phyloP scores from a whole-genome alignment of 192 early-diverging fungal species.

The Dimargaris verticillata region DNA sequence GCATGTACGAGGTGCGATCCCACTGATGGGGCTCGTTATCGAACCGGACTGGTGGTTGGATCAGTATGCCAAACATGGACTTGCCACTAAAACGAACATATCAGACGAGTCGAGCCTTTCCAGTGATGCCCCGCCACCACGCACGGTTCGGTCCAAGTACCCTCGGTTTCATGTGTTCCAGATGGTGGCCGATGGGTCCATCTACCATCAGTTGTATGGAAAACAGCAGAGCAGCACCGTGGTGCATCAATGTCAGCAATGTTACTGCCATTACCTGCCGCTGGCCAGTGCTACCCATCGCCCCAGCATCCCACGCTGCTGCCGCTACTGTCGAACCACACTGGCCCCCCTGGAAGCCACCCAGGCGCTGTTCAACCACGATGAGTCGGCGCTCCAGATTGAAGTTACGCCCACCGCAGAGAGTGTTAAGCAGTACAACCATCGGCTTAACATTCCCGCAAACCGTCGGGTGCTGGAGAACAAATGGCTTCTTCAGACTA shows the following conservation, averaged over 20 bases:
- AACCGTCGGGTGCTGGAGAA: neutral
- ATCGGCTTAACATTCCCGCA: neutral
- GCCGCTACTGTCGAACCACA: neutral
- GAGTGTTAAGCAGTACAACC: neutral
- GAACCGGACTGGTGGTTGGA: neutral
- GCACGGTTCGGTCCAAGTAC: neutral
- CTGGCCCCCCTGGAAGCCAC: neutral
- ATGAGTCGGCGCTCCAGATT: neutral
- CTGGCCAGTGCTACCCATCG: neutral
- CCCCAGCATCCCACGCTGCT: neutral
- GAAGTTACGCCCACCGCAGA: neutral
- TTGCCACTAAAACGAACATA: neutral
- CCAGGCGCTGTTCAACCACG: neutral
- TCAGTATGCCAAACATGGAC: neutral
- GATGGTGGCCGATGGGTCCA: neutral
- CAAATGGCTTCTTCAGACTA: neutral
- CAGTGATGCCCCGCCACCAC: neutral
- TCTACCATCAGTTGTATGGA: slow-evolving; percentile 11
- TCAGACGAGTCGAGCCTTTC: neutral
- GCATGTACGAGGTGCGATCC: neutral
- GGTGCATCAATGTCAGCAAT: neutral
- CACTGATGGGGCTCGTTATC: slow-evolving; percentile 4
- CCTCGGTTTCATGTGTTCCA: slow-evolving; percentile 8
- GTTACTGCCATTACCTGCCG: neutral
- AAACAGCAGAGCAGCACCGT: neutral